Evolutionary conservation across 176 grass and related monocot species (phyloP).

Genomic region (Metroxylon sagu): DNA sequence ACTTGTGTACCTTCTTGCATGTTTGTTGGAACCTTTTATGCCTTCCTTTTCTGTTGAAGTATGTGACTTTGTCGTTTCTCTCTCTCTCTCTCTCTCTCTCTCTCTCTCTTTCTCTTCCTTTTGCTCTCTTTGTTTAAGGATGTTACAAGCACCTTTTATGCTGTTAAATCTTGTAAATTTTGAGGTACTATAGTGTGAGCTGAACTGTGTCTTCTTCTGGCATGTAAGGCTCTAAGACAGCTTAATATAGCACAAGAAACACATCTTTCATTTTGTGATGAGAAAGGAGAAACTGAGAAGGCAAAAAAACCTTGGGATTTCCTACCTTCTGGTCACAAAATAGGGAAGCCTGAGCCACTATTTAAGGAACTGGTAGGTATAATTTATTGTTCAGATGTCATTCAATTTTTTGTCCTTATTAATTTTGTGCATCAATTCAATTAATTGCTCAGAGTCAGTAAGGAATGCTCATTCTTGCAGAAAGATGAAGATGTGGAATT

Average conservation of each 20-base stretch:
- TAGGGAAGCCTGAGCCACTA: constrained; percentile 68
- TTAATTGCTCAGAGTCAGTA: background rate
- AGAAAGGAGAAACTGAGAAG: constrained; percentile 56
- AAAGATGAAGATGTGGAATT: constrained; percentile 66
- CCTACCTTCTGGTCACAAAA: constrained; percentile 66
- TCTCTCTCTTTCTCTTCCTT: no score
- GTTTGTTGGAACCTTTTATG: constrained; percentile 83
- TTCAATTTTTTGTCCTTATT: background rate
- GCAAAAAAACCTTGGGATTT: constrained; percentile 76
- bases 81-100: no score
- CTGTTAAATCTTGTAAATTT: background rate
- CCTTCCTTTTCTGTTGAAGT: constrained; percentile 68
- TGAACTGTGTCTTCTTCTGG: constrained; percentile 1
- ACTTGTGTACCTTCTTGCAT: constrained; percentile 85
- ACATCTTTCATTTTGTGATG: constrained; percentile 61
- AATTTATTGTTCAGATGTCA: constrained; percentile 10
- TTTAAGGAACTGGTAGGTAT: constrained; percentile 79
- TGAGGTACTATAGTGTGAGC: background rate
- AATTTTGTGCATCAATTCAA: constrained; percentile 10
- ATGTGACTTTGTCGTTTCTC: constrained; percentile 6
- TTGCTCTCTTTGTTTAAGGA: no score
- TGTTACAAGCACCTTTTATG: no score
- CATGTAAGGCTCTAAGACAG: constrained; percentile 51
- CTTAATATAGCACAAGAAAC: constrained; percentile 57
- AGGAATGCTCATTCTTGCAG: constrained; percentile 35